Evolutionary conservation across 768 basidiomycete genomes (phyloP), one percentile per base, ranked within the genome.

Genomic region (Multifurca ochricompacta): DNA sequence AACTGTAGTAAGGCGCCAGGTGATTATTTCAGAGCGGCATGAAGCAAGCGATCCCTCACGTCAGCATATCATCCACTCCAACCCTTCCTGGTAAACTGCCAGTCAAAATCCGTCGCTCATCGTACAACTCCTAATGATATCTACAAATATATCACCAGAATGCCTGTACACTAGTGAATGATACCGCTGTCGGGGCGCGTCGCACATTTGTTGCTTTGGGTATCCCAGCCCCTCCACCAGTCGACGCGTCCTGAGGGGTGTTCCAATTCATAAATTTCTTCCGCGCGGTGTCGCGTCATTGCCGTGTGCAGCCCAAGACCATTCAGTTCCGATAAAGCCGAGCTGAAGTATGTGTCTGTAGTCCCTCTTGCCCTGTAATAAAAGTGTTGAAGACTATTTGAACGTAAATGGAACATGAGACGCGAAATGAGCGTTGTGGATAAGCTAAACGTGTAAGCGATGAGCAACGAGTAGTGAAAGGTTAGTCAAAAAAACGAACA

Each of bases 141-240:
- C n/a, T n/a, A n/a, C n/a, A n/a, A n/a, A n/a, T n/a, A n/a, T n/a
- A n/a, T n/a, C n/a, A n/a, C n/a, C n/a, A n/a, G n/a, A n/a, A n/a
- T n/a, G n/a, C n/a, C n/a, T n/a, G n/a, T n/a, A n/a, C n/a, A n/a
- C n/a, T n/a, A n/a, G n/a, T n/a, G n/a, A n/a, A n/a, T n/a, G n/a
- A n/a, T n/a, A n/a, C n/a, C n/a, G n/a, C n/a, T n/a, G n/a, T n/a
- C n/a, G n/a, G n/a, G n/a, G n/a, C n/a, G n/a, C n/a, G n/a, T n/a
- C n/a, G n/a, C n/a, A n/a, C n/a, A n/a, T n/a, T n/a, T n/a, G n/a
- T n/a, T n/a, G n/a, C n/a, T n/a, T n/a, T n/a, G n/a, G 23, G 3
- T 6, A 25, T 81, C 18, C 59, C 44, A 14, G 13, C 11, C 16
- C 27, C 47, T n/a, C 47, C 11, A 19, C 31, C 9, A 47, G 18